Conservation (phyloP, 768 basidiomycete genomes). For the Boletus sensibilis region DNA sequence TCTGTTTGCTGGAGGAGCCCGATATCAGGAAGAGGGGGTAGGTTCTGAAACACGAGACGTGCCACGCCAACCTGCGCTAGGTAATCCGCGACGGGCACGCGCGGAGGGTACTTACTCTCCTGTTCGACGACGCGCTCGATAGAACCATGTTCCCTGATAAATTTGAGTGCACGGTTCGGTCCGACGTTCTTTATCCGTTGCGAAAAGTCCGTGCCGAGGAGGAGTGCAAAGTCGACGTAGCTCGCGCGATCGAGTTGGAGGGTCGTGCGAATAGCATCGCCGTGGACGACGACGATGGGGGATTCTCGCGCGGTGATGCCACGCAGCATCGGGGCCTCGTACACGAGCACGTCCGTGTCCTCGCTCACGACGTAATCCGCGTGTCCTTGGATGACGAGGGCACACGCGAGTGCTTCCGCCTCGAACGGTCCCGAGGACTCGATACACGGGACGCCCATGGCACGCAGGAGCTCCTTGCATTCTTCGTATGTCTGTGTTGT, state of each 20-base stretch:
- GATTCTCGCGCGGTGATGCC: conserved; percentile 61
- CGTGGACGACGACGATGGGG: conserved; percentile 65
- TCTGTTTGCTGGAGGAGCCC: conserved; percentile 34
- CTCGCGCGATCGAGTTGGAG: conserved; percentile 55
- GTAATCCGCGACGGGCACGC: conserved; percentile 49
- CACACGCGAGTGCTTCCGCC: conserved; percentile 82
- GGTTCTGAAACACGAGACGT: conserved; percentile 58
- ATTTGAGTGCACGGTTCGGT: conserved; percentile 70
- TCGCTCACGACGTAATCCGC: conserved; percentile 92
- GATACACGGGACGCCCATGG: conserved; percentile 83
- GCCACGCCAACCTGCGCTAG: conserved; percentile 63
- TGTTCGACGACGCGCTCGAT: conserved; percentile 68
- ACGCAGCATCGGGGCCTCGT: conserved; percentile 79
- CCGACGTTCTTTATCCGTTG: conserved; percentile 82
- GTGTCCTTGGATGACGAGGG: conserved; percentile 67
- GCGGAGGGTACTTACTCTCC: conserved; percentile 52
- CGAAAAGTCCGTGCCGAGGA: conserved; percentile 90
- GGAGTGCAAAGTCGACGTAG: conserved; percentile 82
- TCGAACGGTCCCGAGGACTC: conserved; percentile 69
- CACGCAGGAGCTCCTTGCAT: conserved; percentile 61
- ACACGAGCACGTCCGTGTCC: conserved; percentile 84
- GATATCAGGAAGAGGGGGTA: conserved; percentile 60
- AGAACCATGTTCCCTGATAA: conserved; percentile 65
- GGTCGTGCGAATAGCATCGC: conserved; percentile 54
- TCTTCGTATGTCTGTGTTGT: conserved; percentile 66